Percentiles rank a stretch among this genome's conserved stretches.
These are phyloP conservation scores for Lepidium aucheri DNA, from an alignment of 345 rosid species.

Conservation along the genomic window DNA sequence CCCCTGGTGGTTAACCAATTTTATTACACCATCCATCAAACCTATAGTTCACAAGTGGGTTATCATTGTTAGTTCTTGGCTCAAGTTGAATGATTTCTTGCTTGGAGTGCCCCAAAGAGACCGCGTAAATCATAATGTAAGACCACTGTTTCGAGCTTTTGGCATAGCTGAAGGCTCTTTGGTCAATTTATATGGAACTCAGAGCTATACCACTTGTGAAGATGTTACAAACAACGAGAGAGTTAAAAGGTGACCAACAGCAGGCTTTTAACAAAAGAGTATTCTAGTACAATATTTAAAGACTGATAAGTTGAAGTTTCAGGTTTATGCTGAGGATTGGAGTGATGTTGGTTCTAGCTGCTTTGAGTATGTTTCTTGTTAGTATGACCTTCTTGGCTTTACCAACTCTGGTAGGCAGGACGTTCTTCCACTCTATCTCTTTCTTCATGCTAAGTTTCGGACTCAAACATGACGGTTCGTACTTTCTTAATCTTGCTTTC, in stretches of 20 bases:
- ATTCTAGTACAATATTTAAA: background rate
- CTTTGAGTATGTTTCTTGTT: constrained; percentile 1
- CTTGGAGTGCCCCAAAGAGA: background rate
- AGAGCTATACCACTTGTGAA: background rate
- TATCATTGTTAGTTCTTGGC: constrained; percentile 4
- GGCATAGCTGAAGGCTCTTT: constrained; percentile 13
- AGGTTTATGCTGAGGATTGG: constrained; percentile 6
- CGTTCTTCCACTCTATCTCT: background rate
- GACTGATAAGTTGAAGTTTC: background rate
- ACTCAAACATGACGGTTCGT: constrained; percentile 5
- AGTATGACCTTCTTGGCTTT: constrained; percentile 4
- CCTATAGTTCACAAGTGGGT: constrained; percentile 8
- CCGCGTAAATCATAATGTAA: background rate
- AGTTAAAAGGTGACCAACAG: background rate
- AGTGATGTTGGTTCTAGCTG: constrained; percentile 7
- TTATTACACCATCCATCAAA: background rate
- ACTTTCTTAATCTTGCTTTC: background rate
- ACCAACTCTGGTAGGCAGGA: constrained; percentile 8
- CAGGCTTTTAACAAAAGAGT: background rate
- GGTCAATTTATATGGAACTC: background rate
- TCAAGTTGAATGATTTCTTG: constrained; percentile 12
- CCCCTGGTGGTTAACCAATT: background rate
- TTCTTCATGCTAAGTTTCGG: background rate
- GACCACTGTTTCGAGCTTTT: background rate
- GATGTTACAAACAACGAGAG: background rate